Evolutionary conservation across 148 eudicot genomes (phyloP).

Genomic region (Rhododendron williamsianum): DNA sequence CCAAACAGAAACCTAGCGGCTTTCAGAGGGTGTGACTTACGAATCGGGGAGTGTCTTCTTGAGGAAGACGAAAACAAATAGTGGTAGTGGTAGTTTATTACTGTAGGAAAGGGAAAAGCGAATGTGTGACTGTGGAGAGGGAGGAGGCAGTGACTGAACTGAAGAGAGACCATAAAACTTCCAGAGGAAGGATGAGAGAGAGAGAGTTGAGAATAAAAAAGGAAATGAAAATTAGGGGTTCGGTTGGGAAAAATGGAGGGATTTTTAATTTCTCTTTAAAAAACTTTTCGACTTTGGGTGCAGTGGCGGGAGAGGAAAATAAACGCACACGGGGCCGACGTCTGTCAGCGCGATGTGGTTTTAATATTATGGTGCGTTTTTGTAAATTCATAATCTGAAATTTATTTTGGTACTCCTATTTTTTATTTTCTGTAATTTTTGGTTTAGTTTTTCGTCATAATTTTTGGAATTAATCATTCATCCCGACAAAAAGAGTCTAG

Average conservation of each 20-base stretch:
- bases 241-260: not conserved
- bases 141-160: too few species aligned
- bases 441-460: too few species aligned
- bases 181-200: slow-evolving; percentile 17
- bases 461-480: too few species aligned
- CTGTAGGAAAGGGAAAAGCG: not conserved
- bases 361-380: too few species aligned
- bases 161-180: slow-evolving; percentile 13
- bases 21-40: not conserved
- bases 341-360: too few species aligned
- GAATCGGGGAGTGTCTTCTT: not conserved
- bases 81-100: not conserved
- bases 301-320: slow-evolving; percentile 2
- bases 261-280: not conserved
- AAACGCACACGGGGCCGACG: not conserved
- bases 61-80: not conserved
- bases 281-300: not conserved
- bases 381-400: too few species aligned
- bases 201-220: not conserved
- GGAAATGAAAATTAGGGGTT: not conserved
- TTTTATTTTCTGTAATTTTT: too few species aligned
- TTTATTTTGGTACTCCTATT: too few species aligned
- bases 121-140: not conserved
- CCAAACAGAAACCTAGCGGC: not conserved
- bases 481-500: too few species aligned